Conservation (phyloP, 805 yeast genomes). For the Ogataea ganodermae region DNA sequence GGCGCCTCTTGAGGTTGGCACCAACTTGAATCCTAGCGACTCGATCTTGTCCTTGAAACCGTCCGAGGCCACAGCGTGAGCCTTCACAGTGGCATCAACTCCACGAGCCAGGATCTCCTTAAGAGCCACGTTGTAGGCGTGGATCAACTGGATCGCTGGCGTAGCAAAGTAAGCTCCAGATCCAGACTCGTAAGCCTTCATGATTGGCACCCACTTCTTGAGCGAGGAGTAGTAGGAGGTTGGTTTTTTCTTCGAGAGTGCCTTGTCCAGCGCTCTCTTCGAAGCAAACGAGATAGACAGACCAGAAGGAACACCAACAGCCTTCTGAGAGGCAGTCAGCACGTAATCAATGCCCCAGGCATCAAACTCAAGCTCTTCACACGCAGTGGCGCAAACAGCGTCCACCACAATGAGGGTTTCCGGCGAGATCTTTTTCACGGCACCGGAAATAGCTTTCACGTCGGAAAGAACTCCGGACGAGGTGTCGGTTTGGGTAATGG, state of each 20-base stretch:
- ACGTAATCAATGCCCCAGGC: constrained; percentile 88
- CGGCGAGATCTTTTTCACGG: constrained; percentile 70
- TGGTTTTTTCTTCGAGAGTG: constrained; percentile 49
- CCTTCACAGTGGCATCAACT: constrained; percentile 61
- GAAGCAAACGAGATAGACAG: constrained; percentile 76
- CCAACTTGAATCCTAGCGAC: constrained; percentile 64
- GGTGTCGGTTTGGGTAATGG: constrained; percentile 95
- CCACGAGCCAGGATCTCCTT: constrained; percentile 58
- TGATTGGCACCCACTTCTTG: constrained; percentile 84
- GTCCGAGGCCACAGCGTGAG: constrained; percentile 63
- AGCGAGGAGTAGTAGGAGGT: constrained; percentile 68
- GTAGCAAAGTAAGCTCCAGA: constrained; percentile 90
- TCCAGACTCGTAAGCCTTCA: constrained; percentile 83
- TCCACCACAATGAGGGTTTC: constrained; percentile 84
- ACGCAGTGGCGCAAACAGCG: constrained; percentile 93
- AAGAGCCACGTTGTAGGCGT: constrained; percentile 77
- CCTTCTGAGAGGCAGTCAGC: constrained; percentile 93
- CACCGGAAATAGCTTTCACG: constrained; percentile 58
- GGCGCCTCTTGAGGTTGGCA: constrained; percentile 55
- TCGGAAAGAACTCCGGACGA: constrained; percentile 90
- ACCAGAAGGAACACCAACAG: constrained; percentile 93
- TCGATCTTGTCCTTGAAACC: constrained; percentile 62
- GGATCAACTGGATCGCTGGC: constrained; percentile 87
- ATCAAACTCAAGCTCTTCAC: constrained; percentile 82
- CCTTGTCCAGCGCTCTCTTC: constrained; percentile 68